Conservation (phyloP, 257 asterid species). For the Paraleonurus japonicus region DNA sequence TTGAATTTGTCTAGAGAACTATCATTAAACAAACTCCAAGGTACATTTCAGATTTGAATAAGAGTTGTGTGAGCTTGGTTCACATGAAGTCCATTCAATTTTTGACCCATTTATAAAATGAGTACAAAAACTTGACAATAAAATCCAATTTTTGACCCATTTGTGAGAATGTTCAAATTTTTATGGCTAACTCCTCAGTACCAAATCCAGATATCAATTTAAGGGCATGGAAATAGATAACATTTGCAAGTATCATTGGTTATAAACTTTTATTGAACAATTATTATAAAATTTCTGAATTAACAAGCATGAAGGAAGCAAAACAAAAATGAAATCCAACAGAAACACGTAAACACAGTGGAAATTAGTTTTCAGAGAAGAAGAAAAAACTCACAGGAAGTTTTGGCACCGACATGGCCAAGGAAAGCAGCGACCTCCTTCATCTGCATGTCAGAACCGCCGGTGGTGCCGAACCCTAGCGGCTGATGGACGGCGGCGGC, state of each 20-base stretch:
- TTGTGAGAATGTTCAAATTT: background rate
- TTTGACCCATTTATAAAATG: too few species aligned
- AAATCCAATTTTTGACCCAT: background rate
- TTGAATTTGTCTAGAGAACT: background rate
- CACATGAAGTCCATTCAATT: too few species aligned
- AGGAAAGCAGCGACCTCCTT: conserved; percentile 78
- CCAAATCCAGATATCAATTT: background rate
- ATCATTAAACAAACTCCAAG: background rate
- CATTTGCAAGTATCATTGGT: background rate
- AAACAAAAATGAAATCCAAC: background rate
- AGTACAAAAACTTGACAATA: too few species aligned
- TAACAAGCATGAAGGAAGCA: background rate
- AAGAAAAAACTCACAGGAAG: conserved; percentile 69
- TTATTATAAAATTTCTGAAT: background rate
- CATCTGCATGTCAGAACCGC: conserved; percentile 63
- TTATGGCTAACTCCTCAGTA: background rate
- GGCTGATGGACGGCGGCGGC: conserved; percentile 75
- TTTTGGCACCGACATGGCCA: conserved; percentile 80
- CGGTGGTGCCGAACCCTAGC: conserved; percentile 85
- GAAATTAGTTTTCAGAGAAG: too few species aligned
- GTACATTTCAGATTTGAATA: background rate
- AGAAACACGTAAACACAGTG: too few species aligned
- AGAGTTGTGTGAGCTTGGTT: too few species aligned
- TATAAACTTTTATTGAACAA: background rate
- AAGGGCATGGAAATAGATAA: background rate